These are phyloP conservation scores for Populus hybrid DNA, from an alignment of 441 rosid species.

Conservation along the genomic window DNA sequence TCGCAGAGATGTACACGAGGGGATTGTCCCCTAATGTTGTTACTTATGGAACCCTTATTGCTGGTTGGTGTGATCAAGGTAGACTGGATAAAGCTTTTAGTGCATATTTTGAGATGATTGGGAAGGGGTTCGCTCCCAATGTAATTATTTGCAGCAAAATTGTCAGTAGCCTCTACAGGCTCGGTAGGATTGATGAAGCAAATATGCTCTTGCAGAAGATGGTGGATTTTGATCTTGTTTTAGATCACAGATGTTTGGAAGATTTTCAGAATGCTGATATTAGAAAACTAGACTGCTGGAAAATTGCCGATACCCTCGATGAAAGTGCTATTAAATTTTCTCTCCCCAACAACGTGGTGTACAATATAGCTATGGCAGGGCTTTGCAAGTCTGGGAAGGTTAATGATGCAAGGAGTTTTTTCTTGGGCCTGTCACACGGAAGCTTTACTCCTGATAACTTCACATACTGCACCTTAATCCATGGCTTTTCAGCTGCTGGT, in stretches of 20 bases:
- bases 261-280: conserved; percentile 25
- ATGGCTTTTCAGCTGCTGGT: conserved; percentile 59
- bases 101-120: conserved; percentile 58
- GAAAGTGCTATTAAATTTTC: conserved; percentile 37
- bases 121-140: conserved; percentile 51
- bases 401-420: conserved; percentile 49
- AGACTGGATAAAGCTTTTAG: conserved; percentile 57
- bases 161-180: conserved; percentile 52
- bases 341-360: conserved; percentile 53
- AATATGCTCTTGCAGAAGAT: conserved; percentile 57
- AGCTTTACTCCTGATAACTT: conserved; percentile 63
- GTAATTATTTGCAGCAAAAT: conserved; percentile 64
- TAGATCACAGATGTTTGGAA: conserved; percentile 27
- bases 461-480: conserved; percentile 59
- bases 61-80: conserved; percentile 66
- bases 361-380: conserved; percentile 66
- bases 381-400: conserved; percentile 67
- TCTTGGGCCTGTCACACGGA: conserved; percentile 40
- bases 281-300: conserved; percentile 35
- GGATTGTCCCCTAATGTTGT: conserved; percentile 46
- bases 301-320: conserved; percentile 42
- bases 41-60: conserved; percentile 58
- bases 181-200: conserved; percentile 62
- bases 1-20: conserved; percentile 37
- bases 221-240: conserved; percentile 43